Percentiles rank a stretch among this genome's conserved stretches.
Conservation (phyloP, 495 filamentous ascomycete species). For the Hypoxylon subgilvum region DNA sequence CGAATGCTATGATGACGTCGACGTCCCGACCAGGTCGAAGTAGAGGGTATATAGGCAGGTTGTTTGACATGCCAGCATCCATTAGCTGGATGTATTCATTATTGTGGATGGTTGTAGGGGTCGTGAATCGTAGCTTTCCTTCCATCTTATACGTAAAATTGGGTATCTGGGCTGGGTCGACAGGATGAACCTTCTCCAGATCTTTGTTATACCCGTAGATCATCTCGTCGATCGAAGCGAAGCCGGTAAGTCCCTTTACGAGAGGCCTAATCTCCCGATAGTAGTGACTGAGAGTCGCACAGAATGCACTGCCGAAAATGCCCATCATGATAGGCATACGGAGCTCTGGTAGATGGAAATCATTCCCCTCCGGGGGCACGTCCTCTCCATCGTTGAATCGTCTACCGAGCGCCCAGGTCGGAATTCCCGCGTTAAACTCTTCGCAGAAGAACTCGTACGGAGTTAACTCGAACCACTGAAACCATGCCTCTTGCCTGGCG, state of each 20-base stretch:
- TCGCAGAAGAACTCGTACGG: slow-evolving; percentile 98
- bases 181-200: slow-evolving; percentile 83
- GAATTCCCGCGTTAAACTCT: slow-evolving; percentile 85
- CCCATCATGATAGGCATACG: slow-evolving; percentile 83
- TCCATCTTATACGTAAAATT: slow-evolving; percentile 86
- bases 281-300: slow-evolving; percentile 92
- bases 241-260: slow-evolving; percentile 72
- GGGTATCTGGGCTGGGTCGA: slow-evolving; percentile 85
- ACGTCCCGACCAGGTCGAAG: slow-evolving; percentile 85
- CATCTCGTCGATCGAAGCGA: slow-evolving; percentile 80
- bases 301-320: slow-evolving; percentile 94
- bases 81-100: slow-evolving; percentile 80
- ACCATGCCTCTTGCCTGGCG: slow-evolving; percentile 81
- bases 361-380: slow-evolving; percentile 54
- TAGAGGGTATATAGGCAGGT: slow-evolving; percentile 92
- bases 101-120: slow-evolving; percentile 74
- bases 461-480: slow-evolving; percentile 97
- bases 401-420: slow-evolving; percentile 89
- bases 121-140: slow-evolving; percentile 70
- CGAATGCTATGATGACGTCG: slow-evolving; percentile 89
- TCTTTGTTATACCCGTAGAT: slow-evolving; percentile 82
- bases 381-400: slow-evolving; percentile 75
- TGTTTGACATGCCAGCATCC: slow-evolving; percentile 98
- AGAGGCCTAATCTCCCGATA: slow-evolving; percentile 89
- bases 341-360: slow-evolving; percentile 75